Percentiles rank a stretch among this genome's conserved stretches.
Conservation (phyloP, 2,329 filamentous ascomycete genomes). For the Aspergillus sp. region DNA sequence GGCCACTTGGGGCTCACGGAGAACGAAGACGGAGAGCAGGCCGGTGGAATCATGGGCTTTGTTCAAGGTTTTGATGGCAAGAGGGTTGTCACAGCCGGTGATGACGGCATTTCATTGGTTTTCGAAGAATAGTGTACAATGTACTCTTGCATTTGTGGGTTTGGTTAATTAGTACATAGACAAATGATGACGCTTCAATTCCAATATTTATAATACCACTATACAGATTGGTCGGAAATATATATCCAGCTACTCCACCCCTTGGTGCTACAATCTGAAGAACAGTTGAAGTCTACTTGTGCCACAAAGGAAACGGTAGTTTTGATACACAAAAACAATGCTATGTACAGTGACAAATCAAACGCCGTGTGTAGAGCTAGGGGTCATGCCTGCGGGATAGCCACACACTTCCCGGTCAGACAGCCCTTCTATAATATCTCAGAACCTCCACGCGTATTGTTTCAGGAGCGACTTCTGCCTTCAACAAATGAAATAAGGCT, state of each 20-base stretch:
- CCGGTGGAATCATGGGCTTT: slow-evolving; percentile 83
- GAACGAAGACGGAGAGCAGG: slow-evolving; percentile 69
- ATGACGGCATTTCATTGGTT: slow-evolving; percentile 62
- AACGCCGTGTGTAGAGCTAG: slow-evolving; percentile 27
- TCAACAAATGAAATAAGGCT: neutral
- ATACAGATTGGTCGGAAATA: neutral
- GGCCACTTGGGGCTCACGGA: slow-evolving; percentile 61
- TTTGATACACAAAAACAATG: slow-evolving; percentile 27
- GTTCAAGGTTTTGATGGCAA: slow-evolving; percentile 75
- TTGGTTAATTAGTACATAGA: slow-evolving; percentile 16
- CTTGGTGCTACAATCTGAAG: neutral
- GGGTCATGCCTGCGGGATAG: slow-evolving; percentile 17
- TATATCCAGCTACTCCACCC: neutral
- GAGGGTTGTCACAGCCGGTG: slow-evolving; percentile 82
- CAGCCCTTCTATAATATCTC: slow-evolving; percentile 14
- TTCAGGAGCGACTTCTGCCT: neutral
- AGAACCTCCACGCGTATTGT: neutral
- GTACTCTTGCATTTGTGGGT: neutral
- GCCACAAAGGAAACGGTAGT: slow-evolving; percentile 4
- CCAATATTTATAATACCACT: neutral
- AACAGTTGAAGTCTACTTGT: neutral
- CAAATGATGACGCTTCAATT: neutral
- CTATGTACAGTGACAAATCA: slow-evolving; percentile 39
- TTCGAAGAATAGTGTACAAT: slow-evolving; percentile 39
- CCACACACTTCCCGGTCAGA: slow-evolving; percentile 9